A percentile compares a stretch with the other conserved stretches of the same genome.
Conservation (phyloP, 768 basidiomycete species). For the Tylopilus sp. region DNA sequence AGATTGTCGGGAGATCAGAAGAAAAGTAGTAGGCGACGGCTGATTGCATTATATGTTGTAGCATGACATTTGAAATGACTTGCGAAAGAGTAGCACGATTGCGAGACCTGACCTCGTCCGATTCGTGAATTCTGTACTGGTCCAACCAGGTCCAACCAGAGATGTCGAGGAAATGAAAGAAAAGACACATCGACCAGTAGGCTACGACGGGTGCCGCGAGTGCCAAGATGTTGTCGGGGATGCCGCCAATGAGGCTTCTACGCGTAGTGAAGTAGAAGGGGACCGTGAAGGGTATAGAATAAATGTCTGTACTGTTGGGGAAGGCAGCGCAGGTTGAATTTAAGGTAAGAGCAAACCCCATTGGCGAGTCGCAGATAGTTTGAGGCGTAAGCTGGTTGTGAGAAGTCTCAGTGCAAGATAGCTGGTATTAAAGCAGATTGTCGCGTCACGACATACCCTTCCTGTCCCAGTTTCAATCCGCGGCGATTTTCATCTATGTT, state of each 20-base stretch:
- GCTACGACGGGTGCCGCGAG: conserved; percentile 71
- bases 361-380: too few relatives aligned
- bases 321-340: conserved; percentile 26
- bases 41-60: conserved; percentile 88
- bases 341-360: too few relatives aligned
- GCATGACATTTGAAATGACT: conserved; percentile 76
- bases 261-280: conserved; percentile 57
- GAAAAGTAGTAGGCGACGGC: conserved; percentile 67
- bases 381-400: too few relatives aligned
- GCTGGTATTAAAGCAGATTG: too few relatives aligned
- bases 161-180: conserved; percentile 81
- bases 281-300: conserved; percentile 30
- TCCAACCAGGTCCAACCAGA: conserved; percentile 75
- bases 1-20: conserved; percentile 36
- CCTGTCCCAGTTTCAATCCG: too few relatives aligned
- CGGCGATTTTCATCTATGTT: too few relatives aligned
- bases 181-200: conserved; percentile 79
- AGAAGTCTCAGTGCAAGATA: too few relatives aligned
- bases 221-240: conserved; percentile 72
- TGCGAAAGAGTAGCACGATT: conserved; percentile 71
- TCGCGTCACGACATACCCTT: too few relatives aligned
- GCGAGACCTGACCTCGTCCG: conserved; percentile 65
- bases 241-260: conserved; percentile 44
- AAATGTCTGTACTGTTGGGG: conserved; percentile 35
- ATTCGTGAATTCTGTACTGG: conserved; percentile 84